These are phyloP conservation scores for Fusarium sarcochroum DNA, from an alignment of 2,329 filamentous ascomycete genomes.

Conservation along the genomic window DNA sequence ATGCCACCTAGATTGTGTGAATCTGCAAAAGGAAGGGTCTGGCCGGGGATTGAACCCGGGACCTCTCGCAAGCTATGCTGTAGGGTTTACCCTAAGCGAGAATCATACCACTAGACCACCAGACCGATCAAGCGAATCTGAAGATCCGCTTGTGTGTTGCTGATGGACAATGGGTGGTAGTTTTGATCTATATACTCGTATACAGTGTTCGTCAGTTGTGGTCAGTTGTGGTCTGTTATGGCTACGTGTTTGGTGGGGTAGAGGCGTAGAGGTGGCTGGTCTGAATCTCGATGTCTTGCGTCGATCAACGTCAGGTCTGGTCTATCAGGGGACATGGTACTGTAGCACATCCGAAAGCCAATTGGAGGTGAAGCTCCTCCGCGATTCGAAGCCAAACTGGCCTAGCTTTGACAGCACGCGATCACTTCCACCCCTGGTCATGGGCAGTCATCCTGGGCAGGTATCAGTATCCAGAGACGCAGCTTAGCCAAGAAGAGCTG, in stretches of 20 bases:
- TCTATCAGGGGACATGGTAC: slow-evolving; percentile 4
- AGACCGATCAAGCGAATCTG: slow-evolving; percentile 51
- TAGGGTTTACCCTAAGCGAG: slow-evolving; percentile 73
- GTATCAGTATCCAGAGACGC: background rate
- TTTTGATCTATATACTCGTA: background rate
- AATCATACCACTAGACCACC: slow-evolving; percentile 79
- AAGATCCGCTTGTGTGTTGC: slow-evolving; percentile 25
- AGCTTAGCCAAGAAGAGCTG: background rate
- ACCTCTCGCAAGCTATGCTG: slow-evolving; percentile 59
- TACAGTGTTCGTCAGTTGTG: too few species aligned
- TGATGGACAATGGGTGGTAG: background rate
- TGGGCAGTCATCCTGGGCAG: background rate
- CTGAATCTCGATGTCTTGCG: slow-evolving; percentile 24
- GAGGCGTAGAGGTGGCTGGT: background rate
- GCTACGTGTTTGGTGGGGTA: background rate
- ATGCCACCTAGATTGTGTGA: background rate
- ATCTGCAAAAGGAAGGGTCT: slow-evolving; percentile 54
- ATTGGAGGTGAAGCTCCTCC: slow-evolving; percentile 3
- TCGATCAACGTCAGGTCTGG: slow-evolving; percentile 10
- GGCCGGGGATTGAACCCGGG: slow-evolving; percentile 63
- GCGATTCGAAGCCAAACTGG: background rate
- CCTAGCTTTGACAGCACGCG: slow-evolving; percentile 1
- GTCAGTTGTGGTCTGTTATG: too few species aligned
- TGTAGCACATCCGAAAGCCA: background rate
- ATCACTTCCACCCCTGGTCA: background rate